Evolutionary conservation across 2,329 filamentous ascomycete genomes (phyloP), one percentile per base, ranked within the genome.

Genomic region (Cladorrhinum sp.): DNA sequence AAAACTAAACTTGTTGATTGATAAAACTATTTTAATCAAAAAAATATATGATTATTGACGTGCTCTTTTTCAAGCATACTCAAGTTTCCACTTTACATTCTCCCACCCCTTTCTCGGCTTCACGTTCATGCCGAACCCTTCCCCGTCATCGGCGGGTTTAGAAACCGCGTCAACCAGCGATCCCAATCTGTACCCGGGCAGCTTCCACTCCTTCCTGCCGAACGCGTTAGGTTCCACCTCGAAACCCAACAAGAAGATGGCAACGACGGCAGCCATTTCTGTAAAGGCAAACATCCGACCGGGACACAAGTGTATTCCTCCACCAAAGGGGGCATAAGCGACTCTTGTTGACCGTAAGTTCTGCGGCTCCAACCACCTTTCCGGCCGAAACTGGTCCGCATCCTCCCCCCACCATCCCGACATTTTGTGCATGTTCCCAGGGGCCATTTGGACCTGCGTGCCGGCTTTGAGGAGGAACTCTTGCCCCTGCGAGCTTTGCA

Each of bases 331-430:
- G 30, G 49, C 36, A 24, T 60, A 59, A 3, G 62, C 64, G 2
- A 33, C 18, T 26, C 54, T 50, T 26, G 60, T 57, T 0, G 60
- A 60, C 49, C 50, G 62, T 14, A 46, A 14, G n/a, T 58, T 76
- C 10, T 75, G 70, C 23, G 23, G 24, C 9, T 69, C 67, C n/a
- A 88, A 72, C 81, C 84, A 88, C 36, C 85, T 76, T 53, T 81
- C 79, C 0, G 85, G 85, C 2, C 75, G 76, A 65, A 87, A 88
- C 0, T 70, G 67, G 48, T 82, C 79, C 6, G 81, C 79, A 63
- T 86, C 82, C 0, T 74, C 68, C 2, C 84, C 85, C 83, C 85
- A 88, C 46, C 73, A 69, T 23, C 70, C 72, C 8, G 58, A n/a
- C 33, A 56, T 12, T 2, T 6, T 18, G 21, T 64, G 61, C 2